phyloP scores from a whole-genome alignment of 2,329 filamentous ascomycete species.

The Mariannaea elegans region DNA sequence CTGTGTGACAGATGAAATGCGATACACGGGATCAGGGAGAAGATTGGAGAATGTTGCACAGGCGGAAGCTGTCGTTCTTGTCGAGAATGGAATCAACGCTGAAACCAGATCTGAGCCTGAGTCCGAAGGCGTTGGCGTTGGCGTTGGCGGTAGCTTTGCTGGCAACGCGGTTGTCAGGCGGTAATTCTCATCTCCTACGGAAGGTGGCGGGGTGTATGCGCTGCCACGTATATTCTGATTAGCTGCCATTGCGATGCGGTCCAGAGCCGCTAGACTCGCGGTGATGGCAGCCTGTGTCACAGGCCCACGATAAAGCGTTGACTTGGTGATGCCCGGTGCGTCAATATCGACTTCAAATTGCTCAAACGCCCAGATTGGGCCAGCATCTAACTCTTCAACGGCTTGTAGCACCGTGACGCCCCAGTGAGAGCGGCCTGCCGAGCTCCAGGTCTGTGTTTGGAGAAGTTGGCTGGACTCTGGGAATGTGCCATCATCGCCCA shows the following conservation, averaged over 20 bases:
- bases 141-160: too few relatives aligned
- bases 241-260: neutral
- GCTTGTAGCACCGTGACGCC: conserved; percentile 30
- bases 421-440: conserved; percentile 26
- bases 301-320: conserved; percentile 22
- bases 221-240: neutral
- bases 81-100: too few relatives aligned
- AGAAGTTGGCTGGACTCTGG: conserved; percentile 21
- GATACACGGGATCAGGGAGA: neutral
- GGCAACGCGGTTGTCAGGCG: too few relatives aligned
- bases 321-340: conserved; percentile 20
- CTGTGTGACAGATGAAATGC: neutral
- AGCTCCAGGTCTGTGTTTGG: conserved; percentile 19
- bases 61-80: neutral
- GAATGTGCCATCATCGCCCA: conserved; percentile 25
- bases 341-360: conserved; percentile 28
- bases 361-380: conserved; percentile 30
- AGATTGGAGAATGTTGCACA: neutral
- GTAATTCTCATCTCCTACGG: too few relatives aligned
- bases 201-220: too few relatives aligned
- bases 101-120: too few relatives aligned
- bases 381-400: conserved; percentile 28
- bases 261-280: conserved; percentile 11
- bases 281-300: conserved; percentile 22
- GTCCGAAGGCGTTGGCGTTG: too few relatives aligned